Evolutionary conservation across 148 eudicot species (phyloP).

Genomic region (Drosera capensis): DNA sequence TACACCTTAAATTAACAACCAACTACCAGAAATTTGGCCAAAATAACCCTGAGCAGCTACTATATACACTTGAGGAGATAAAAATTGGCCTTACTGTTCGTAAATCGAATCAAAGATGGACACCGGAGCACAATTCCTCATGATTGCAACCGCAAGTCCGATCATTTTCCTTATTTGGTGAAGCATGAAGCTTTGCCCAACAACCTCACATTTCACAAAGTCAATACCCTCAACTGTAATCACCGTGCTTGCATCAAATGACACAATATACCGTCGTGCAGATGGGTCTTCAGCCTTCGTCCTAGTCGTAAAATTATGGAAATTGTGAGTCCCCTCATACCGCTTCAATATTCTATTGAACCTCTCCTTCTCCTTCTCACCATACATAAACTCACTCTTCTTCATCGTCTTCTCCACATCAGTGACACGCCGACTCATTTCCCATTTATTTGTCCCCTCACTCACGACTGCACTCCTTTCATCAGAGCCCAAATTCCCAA

Average conservation of each 20-base stretch:
- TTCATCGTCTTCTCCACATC: conserved; percentile 9
- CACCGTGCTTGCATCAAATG: conserved; percentile 50
- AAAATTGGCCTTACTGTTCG: conserved; percentile 28
- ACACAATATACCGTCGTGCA: conserved; percentile 62
- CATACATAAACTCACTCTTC: conserved; percentile 37
- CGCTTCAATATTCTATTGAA: conserved; percentile 53
- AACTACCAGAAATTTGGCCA: background rate
- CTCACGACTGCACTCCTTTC: background rate
- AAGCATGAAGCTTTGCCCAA: conserved; percentile 98
- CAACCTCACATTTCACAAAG: conserved; percentile 84
- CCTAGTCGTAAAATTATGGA: conserved; percentile 84
- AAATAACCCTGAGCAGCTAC: background rate
- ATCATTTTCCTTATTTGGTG: conserved; percentile 90
- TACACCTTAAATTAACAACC: background rate
- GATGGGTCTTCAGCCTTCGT: conserved; percentile 83
- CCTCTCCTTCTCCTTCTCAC: conserved; percentile 51
- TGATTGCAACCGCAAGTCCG: conserved; percentile 74
- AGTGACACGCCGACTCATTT: conserved; percentile 3
- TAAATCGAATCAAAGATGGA: conserved; percentile 53
- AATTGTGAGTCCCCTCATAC: conserved; percentile 81
- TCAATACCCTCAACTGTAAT: conserved; percentile 66
- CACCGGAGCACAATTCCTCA: conserved; percentile 65
- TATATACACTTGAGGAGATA: background rate
- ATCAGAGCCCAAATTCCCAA: background rate
- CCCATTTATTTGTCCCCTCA: conserved; percentile 8